These are phyloP conservation scores for Sporothrix mexicana DNA, from an alignment of 2,329 filamentous ascomycete genomes.

Conservation along the genomic window DNA sequence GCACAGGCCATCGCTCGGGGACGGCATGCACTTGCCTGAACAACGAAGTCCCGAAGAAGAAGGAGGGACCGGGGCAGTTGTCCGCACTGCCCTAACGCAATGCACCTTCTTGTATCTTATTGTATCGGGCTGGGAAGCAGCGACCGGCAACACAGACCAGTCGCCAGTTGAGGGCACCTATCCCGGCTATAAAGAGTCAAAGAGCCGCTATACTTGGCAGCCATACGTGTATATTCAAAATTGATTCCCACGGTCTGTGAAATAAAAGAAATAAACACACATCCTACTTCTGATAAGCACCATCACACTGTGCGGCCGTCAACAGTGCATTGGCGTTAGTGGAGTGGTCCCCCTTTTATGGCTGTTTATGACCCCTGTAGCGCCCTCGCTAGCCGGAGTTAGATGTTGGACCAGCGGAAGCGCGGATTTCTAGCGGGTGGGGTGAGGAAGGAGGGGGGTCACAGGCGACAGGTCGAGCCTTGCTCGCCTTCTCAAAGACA, in stretches of 20 bases:
- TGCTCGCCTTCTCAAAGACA: background rate
- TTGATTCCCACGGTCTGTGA: background rate
- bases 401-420: slow-evolving; percentile 29
- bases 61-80: slow-evolving; percentile 23
- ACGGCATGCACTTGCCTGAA: slow-evolving; percentile 21
- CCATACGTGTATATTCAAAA: background rate
- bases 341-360: background rate
- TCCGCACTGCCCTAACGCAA: slow-evolving; percentile 20
- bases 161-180: background rate
- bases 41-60: slow-evolving; percentile 26
- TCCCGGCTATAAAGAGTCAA: background rate
- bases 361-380: slow-evolving; percentile 8
- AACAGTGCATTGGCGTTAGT: slow-evolving; percentile 3
- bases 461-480: slow-evolving; percentile 11
- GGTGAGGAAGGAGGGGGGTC: slow-evolving; percentile 11
- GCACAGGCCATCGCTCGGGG: background rate
- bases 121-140: background rate
- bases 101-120: background rate
- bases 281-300: background rate
- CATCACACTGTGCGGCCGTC: slow-evolving; percentile 20
- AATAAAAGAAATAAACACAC: background rate
- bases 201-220: background rate
- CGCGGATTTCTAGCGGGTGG: slow-evolving; percentile 23
- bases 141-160: background rate
- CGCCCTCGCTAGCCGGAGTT: slow-evolving; percentile 29